A percentile compares a stretch with the other conserved stretches of the same genome.
Conservation (phyloP, 306 rosid genomes). For the Pueraria montana region DNA sequence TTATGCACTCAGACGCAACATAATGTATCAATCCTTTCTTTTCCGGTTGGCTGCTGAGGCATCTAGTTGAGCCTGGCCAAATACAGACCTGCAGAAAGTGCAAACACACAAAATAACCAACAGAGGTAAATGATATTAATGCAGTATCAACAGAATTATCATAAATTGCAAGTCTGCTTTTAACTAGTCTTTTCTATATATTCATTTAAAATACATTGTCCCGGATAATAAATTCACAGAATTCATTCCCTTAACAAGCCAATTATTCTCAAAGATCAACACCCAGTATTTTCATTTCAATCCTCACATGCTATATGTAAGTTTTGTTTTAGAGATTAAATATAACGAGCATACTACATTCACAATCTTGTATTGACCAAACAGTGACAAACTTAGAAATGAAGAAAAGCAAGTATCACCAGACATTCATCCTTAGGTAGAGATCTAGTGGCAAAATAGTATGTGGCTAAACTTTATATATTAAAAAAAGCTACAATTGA, state of each 20-base stretch:
- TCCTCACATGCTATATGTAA: not conserved
- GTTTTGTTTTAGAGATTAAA: too few species aligned
- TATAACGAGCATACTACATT: too few species aligned
- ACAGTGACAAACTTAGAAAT: not conserved
- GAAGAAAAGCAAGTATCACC: not conserved
- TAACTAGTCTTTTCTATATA: slow-evolving; percentile 6
- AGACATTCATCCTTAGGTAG: not conserved
- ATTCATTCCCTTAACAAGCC: not conserved
- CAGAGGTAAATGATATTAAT: slow-evolving; percentile 14
- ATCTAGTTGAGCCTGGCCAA: slow-evolving; percentile 75
- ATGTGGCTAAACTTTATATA: too few species aligned
- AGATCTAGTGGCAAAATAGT: too few species aligned
- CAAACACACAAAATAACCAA: slow-evolving; percentile 39
- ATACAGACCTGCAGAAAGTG: slow-evolving; percentile 71
- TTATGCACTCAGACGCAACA: not conserved
- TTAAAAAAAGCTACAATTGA: not conserved
- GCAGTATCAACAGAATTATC: slow-evolving; percentile 20
- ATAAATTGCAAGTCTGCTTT: not conserved
- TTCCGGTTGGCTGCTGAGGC: slow-evolving; percentile 60
- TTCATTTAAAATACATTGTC: not conserved
- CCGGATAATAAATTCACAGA: not conserved
- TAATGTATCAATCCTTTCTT: slow-evolving; percentile 71
- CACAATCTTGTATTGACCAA: not conserved
- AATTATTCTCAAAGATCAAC: not conserved
- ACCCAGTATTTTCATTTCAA: slow-evolving; percentile 1